Percentiles rank a stretch among this genome's conserved stretches.
These are phyloP conservation scores for Vitis rotundifolia DNA, from an alignment of 164 flowering plant species.

Conservation along the genomic window DNA sequence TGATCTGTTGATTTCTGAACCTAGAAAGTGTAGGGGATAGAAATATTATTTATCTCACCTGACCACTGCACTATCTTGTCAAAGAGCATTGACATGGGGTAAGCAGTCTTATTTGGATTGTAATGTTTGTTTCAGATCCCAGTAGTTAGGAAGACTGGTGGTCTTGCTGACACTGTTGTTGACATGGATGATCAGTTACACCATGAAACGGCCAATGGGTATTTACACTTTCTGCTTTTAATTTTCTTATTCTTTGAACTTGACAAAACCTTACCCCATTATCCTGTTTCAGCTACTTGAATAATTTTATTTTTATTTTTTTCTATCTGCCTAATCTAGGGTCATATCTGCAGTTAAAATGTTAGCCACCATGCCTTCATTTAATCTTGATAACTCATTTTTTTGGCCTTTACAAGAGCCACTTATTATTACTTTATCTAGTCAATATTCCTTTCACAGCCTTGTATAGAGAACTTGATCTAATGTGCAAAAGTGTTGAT, in stretches of 20 bases:
- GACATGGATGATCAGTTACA: slow-evolving; percentile 64
- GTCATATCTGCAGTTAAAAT: not conserved
- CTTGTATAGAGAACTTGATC: no score
- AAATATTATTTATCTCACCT: not conserved
- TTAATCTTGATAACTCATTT: no score
- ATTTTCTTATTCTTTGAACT: not conserved
- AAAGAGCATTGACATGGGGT: not conserved
- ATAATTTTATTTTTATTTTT: not conserved
- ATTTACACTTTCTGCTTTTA: not conserved
- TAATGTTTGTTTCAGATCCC: slow-evolving; percentile 45
- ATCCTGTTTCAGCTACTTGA: not conserved
- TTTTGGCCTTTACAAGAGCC: no score
- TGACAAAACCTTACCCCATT: not conserved
- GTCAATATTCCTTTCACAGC: no score
- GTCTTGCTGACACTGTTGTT: slow-evolving; percentile 72
- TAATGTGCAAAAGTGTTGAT: no score
- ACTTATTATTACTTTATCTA: no score
- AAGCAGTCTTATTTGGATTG: not conserved
- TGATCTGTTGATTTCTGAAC: not conserved
- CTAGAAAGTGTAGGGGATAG: not conserved
- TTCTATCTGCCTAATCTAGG: not conserved
- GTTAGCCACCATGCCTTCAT: no score
- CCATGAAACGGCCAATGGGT: slow-evolving; percentile 58
- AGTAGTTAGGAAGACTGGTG: slow-evolving; percentile 69
- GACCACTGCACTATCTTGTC: not conserved